A percentile compares a stretch with the other conserved stretches of the same genome.
phyloP scores from a whole-genome alignment of 2,329 filamentous ascomycete species.

The Hirsutella thompsonii region DNA sequence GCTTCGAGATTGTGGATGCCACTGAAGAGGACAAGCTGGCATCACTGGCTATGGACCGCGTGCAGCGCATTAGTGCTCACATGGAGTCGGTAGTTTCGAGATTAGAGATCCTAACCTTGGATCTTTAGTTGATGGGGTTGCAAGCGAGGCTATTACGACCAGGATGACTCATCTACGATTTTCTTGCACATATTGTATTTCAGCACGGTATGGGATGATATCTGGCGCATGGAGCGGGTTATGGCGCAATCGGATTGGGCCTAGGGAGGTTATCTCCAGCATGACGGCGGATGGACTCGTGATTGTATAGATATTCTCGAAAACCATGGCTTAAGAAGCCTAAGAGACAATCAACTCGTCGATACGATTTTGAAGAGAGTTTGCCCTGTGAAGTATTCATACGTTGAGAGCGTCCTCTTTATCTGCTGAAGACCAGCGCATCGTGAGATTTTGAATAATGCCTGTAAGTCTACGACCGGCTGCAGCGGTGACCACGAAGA shows the following conservation, averaged over 20 bases:
- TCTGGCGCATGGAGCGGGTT: neutral
- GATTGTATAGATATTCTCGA: too few species aligned
- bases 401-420: too few species aligned
- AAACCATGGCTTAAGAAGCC: too few species aligned
- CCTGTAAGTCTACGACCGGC: too few species aligned
- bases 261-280: too few species aligned
- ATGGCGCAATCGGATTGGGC: neutral
- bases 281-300: too few species aligned
- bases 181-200: constrained; percentile 2
- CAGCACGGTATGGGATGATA: neutral
- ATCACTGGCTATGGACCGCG: constrained; percentile 31
- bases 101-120: constrained; percentile 23
- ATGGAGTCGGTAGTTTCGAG: constrained; percentile 22
- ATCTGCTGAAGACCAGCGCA: too few species aligned
- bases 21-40: constrained; percentile 33
- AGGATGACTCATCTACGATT: neutral
- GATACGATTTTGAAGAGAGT: too few species aligned
- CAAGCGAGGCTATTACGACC: neutral
- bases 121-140: constrained; percentile 12
- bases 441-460: too few species aligned
- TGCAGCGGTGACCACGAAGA: too few species aligned
- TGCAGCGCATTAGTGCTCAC: constrained; percentile 33
- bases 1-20: constrained; percentile 51
- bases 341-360: too few species aligned
- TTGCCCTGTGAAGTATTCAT: too few species aligned